Evolutionary conservation across 352 stramenopile genomes (phyloP).

Genomic region (Globisporangium paroecandrum): DNA sequence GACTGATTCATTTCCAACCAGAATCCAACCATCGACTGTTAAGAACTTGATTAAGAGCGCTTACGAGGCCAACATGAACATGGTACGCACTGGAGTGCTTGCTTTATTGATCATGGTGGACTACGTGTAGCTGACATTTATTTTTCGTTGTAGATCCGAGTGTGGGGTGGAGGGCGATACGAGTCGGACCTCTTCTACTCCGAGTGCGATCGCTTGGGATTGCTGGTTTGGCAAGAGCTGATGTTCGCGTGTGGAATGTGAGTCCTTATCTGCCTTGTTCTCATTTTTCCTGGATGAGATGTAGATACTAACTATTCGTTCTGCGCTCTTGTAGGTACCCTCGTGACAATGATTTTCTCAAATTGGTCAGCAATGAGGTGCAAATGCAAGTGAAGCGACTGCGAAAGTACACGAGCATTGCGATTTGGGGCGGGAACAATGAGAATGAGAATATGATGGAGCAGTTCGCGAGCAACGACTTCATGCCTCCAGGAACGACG

Average conservation of each 20-base stretch:
- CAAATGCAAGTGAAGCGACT: constrained; percentile 58
- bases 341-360: constrained; percentile 57
- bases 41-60: constrained; percentile 55
- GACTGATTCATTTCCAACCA: constrained; percentile 69
- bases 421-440: constrained; percentile 90
- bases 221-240: constrained; percentile 89
- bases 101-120: not conserved
- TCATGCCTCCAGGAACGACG: constrained; percentile 37
- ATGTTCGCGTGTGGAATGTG: constrained; percentile 91
- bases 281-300: not conserved
- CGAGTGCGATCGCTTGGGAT: constrained; percentile 70
- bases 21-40: constrained; percentile 32
- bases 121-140: not conserved
- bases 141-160: constrained; percentile 41
- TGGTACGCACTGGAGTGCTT: constrained; percentile 33
- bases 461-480: constrained; percentile 54
- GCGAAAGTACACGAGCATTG: constrained; percentile 76
- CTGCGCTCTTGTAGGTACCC: constrained; percentile 31
- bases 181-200: constrained; percentile 82
- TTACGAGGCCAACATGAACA: constrained; percentile 78
- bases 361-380: constrained; percentile 56
- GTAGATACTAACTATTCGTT: not conserved
- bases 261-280: constrained; percentile 7
- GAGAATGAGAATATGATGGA: constrained; percentile 90
- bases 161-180: constrained; percentile 88